Evolutionary conservation across 148 eudicot genomes (phyloP).

Genomic region (Cornus controversa): DNA sequence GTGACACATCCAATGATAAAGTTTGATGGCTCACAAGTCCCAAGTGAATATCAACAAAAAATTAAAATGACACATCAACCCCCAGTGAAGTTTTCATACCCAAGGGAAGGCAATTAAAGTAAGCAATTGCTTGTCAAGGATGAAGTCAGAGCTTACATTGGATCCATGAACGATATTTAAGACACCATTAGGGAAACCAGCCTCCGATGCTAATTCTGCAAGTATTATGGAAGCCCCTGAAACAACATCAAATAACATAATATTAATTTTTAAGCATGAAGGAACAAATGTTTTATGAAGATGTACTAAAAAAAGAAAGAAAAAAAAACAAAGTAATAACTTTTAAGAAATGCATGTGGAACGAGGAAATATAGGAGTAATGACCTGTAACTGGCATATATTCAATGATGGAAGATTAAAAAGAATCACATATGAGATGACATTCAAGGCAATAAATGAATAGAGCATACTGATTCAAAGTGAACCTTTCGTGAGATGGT

Average conservation of each 20-base stretch:
- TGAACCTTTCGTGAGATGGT: too few relatives aligned
- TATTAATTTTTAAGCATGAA: background rate
- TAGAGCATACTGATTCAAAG: background rate
- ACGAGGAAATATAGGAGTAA: constrained; percentile 1
- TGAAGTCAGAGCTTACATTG: constrained; percentile 40
- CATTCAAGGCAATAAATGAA: background rate
- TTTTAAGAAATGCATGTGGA: background rate
- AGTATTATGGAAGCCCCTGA: constrained; percentile 62
- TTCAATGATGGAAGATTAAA: background rate
- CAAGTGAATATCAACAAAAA: background rate
- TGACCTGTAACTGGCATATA: background rate
- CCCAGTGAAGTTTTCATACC: background rate
- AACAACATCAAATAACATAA: constrained; percentile 6
- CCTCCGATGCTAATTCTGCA: constrained; percentile 61
- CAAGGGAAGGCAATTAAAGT: background rate
- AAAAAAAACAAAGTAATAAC: background rate
- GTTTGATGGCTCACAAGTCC: background rate
- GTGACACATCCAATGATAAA: background rate
- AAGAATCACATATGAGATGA: background rate
- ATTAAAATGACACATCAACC: background rate
- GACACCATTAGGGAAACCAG: constrained; percentile 80
- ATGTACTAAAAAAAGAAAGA: background rate
- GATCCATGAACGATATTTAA: constrained; percentile 72
- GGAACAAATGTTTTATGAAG: background rate
- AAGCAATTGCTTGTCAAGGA: background rate